Base-by-base conservation (phyloP, 768 basidiomycete genomes). In the Russula sp. region DNA sequence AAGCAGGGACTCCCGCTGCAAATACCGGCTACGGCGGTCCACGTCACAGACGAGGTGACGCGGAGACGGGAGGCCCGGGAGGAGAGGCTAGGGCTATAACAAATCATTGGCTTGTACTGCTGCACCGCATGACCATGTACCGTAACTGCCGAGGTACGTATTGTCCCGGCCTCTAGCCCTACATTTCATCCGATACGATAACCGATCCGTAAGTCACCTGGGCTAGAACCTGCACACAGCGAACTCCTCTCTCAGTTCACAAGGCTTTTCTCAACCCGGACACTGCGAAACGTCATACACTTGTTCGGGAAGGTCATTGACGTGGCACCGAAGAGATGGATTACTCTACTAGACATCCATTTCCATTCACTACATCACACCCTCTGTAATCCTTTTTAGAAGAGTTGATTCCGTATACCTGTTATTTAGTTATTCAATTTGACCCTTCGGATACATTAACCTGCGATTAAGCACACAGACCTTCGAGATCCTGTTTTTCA, bases 401-500 rank as follows among this genome's bases (percentile, higher is more conserved):
- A 44, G 1, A 55, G 22, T 44, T 60, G 32, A 20, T 45, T 51
- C 27, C 57, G 50, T 27, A 64, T 60, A 18, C 48, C 63, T 64
- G 48, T 60, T 22, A 22, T 35, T 32, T 52, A 20, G 42, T 55
- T 20, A 16, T 27, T 39, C 9, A 52, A 18, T 35, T 45, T 47
- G 22, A 45, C 62, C 32, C 22, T 9, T 34, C 9, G n/a, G 27
- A n/a, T 9, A 34, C 6, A 40, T 45, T 27, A 32, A 7, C 9
- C n/a, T 13, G 44, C 18, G 35, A 22, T 32, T 37, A 52, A 22
- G 7, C 31, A 37, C 2, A 73, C 78, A 47, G 52, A 79, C 84
- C 82, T 53, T 88, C 85, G 5, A 96, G 77, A 74, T 97, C 86
- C 64, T 80, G 82, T 48, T 71, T 71, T 64, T 90, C 87, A 71